Conservation (phyloP, 2,329 filamentous ascomycete species). For the Trichoderma koningii region DNA sequence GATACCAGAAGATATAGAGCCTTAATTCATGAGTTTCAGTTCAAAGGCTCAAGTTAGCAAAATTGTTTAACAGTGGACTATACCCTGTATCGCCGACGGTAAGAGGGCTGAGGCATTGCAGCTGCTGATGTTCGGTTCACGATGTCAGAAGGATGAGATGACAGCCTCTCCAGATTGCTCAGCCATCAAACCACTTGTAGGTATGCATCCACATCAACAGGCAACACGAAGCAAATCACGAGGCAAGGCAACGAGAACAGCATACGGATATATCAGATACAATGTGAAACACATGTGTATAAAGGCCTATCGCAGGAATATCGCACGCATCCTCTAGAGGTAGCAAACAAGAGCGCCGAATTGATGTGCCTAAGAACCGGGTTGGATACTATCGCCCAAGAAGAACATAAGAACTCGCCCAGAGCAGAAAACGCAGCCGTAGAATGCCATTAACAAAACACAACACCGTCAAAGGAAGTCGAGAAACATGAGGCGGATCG, state of each 20-base stretch:
- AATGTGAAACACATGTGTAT: conserved; percentile 5
- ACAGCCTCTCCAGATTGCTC: no score
- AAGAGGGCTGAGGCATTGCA: no score
- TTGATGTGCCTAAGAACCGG: conserved; percentile 14
- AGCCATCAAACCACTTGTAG: no score
- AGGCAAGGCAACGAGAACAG: no score
- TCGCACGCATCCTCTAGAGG: conserved; percentile 5
- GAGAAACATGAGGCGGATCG: background rate
- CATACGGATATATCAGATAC: no score
- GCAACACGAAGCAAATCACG: no score
- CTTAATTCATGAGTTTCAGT: no score
- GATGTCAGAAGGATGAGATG: background rate
- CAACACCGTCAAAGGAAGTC: conserved; percentile 1
- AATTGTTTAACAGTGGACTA: no score
- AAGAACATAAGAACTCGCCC: conserved; percentile 11
- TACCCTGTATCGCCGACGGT: no score
- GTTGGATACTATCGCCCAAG: background rate
- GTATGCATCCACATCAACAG: no score
- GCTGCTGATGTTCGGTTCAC: background rate
- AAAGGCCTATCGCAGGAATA: conserved; percentile 1
- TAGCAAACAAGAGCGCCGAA: conserved; percentile 2
- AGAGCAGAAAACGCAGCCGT: conserved; percentile 12
- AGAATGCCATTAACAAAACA: conserved; percentile 23
- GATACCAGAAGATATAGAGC: background rate
- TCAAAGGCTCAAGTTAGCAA: no score